Conservation (phyloP, 2,329 filamentous ascomycete species). For the Penicillium sp. region DNA sequence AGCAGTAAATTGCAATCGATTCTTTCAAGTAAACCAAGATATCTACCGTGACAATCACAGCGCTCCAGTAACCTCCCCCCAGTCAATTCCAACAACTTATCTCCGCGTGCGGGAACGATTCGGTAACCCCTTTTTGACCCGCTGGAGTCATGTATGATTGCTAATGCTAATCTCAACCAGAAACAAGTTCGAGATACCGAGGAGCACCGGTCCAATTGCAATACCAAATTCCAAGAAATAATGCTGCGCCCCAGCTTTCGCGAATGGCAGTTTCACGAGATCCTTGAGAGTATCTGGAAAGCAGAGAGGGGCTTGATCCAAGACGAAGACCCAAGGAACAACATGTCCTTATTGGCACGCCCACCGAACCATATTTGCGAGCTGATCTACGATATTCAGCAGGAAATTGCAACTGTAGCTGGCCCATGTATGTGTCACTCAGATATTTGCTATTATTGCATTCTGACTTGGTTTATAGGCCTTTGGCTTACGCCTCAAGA, state of each 20-base stretch:
- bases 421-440: slow-evolving; percentile 59
- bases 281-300: slow-evolving; percentile 68
- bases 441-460: neutral
- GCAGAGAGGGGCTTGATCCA: slow-evolving; percentile 60
- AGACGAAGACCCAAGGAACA: slow-evolving; percentile 74
- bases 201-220: slow-evolving; percentile 71
- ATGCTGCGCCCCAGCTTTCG: slow-evolving; percentile 68
- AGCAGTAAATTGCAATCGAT: neutral
- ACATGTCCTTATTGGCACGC: slow-evolving; percentile 84
- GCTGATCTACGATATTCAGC: slow-evolving; percentile 69
- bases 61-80: neutral
- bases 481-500: slow-evolving; percentile 83
- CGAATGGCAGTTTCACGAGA: slow-evolving; percentile 73
- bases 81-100: slow-evolving; percentile 80
- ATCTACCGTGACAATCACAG: neutral
- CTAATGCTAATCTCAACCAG: slow-evolving; percentile 41
- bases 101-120: slow-evolving; percentile 62
- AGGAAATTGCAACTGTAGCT: slow-evolving; percentile 61
- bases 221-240: slow-evolving; percentile 70
- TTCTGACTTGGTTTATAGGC: slow-evolving; percentile 46
- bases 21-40: neutral
- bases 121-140: slow-evolving; percentile 51
- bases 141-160: neutral
- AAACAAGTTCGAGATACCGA: slow-evolving; percentile 59
- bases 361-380: slow-evolving; percentile 70